Percentiles rank a stretch among this genome's conserved stretches.
phyloP scores from a whole-genome alignment of 2,329 filamentous ascomycete species.

The Trichoderma hamatum region DNA sequence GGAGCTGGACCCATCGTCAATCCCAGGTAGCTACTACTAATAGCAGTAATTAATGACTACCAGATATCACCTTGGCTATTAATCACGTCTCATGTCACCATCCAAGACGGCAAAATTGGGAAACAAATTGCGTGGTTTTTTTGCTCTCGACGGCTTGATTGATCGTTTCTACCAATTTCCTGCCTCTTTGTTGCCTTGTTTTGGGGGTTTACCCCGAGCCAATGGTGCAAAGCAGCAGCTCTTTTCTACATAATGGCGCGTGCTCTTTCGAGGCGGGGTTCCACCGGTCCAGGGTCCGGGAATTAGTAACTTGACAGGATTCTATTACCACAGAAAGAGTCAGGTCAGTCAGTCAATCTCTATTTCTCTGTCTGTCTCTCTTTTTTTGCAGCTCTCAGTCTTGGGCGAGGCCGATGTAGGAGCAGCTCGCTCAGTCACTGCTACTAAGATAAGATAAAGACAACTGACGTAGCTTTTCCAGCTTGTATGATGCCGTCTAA shows the following conservation, averaged over 20 bases:
- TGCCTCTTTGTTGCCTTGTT: not conserved
- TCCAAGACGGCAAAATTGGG: not conserved
- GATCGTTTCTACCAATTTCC: not conserved
- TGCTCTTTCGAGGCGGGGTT: not conserved
- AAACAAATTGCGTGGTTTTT: not conserved
- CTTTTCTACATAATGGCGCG: not conserved
- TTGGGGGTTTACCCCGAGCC: not conserved
- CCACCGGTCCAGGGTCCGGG: constrained; percentile 9
- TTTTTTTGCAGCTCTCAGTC: not conserved
- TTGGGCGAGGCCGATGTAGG: constrained; percentile 12
- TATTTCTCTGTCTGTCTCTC: not conserved
- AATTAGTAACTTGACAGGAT: constrained; percentile 19
- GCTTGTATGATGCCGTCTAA: not conserved
- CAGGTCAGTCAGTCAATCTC: not conserved
- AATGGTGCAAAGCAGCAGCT: not conserved
- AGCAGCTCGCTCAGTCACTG: not conserved
- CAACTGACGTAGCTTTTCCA: not conserved
- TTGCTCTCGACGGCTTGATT: not conserved
- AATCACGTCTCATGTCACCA: not conserved
- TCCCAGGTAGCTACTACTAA: not conserved
- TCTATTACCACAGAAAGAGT: constrained; percentile 10
- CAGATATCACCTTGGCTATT: not conserved
- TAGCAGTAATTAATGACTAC: not conserved
- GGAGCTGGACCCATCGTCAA: constrained; percentile 20
- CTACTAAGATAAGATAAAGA: not conserved